Base-by-base conservation (phyloP, 345 rosid genomes). In the Murraya paniculata region DNA sequence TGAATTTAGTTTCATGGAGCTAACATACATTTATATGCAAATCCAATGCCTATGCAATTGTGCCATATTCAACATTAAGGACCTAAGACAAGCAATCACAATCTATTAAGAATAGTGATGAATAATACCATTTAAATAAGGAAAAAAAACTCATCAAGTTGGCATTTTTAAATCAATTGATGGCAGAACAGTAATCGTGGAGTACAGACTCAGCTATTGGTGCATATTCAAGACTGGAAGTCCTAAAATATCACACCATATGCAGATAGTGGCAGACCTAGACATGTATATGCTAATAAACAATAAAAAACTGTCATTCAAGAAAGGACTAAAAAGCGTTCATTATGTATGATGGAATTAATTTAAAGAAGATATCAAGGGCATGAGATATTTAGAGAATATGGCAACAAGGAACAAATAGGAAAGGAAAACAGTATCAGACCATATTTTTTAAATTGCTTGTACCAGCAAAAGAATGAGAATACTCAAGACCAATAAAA, bases 1-100 rank as follows among this genome's bases (percentile, higher is more conserved):
- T 83, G 77, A 88, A 82, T 82, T 79, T 71, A 67, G 68, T 76
- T 77, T 73, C 71, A 57, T 72, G 38, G 27, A 60, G 31, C 58
- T 82, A 21, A 41, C 41, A 64, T 53, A 35, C 28, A 62, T 55
- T 25, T 19, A n/a, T 21, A 56, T 45, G 16, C 73, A 82, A 57
- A 57, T 53, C 59, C 35, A n/a, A 70, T 10, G 25, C 59, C 35
- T 30, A 70, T 10, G 25, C 59, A 31, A 64, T n/a, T 13, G 31
- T 36, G 28, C 48, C 61, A 57, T 56, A 19, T 70, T 36, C 69
- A 53, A 68, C 56, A 27, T 59, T 56, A 38, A 60, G 38, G 38
- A 8, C 64, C 4, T 36, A 16, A n/a, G 9, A 62, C 55, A 78
- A 71, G 35, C 38, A 28, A 33, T n/a, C 7, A 4, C 18, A 39